Evolutionary conservation across 352 stramenopile species (phyloP).

Genomic region (Phytophthora uliginosa): DNA sequence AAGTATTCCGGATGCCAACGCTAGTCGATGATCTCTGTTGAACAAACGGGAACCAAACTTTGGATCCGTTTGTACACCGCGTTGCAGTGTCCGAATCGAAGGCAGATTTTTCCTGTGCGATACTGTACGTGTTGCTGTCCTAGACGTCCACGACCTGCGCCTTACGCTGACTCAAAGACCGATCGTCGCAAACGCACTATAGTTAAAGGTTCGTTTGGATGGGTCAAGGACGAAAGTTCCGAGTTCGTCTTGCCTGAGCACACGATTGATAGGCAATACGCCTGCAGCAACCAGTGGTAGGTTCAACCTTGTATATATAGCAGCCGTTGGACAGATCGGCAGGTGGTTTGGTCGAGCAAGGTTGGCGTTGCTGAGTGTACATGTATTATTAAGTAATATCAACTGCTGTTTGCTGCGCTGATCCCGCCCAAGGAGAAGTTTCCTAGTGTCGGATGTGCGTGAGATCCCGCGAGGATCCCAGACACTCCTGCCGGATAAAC

Average conservation of each 20-base stretch:
- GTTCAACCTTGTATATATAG: neutral
- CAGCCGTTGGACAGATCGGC: neutral
- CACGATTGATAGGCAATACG: no score
- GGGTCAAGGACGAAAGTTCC: neutral
- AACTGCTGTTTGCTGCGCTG: neutral
- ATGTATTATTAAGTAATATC: neutral
- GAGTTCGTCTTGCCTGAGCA: neutral
- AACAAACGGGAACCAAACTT: neutral
- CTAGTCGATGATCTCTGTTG: neutral
- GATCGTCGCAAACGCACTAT: constrained; percentile 4
- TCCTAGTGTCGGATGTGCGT: neutral
- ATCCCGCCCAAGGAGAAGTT: neutral
- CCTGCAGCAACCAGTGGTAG: neutral
- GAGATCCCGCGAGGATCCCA: neutral
- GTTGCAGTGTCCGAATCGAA: constrained; percentile 10
- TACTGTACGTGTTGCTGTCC: neutral
- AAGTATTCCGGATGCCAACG: constrained; percentile 6
- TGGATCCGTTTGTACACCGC: constrained; percentile 11
- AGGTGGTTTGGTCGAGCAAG: neutral
- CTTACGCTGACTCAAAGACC: neutral
- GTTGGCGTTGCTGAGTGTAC: neutral
- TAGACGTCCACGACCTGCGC: neutral
- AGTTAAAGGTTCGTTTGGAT: constrained; percentile 16
- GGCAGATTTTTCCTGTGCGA: constrained; percentile 2
- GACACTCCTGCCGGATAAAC: neutral